A percentile compares a stretch with the other conserved stretches of the same genome.
These are phyloP conservation scores for Endothia cerciana DNA, from an alignment of 2,329 filamentous ascomycete genomes.

Conservation along the genomic window DNA sequence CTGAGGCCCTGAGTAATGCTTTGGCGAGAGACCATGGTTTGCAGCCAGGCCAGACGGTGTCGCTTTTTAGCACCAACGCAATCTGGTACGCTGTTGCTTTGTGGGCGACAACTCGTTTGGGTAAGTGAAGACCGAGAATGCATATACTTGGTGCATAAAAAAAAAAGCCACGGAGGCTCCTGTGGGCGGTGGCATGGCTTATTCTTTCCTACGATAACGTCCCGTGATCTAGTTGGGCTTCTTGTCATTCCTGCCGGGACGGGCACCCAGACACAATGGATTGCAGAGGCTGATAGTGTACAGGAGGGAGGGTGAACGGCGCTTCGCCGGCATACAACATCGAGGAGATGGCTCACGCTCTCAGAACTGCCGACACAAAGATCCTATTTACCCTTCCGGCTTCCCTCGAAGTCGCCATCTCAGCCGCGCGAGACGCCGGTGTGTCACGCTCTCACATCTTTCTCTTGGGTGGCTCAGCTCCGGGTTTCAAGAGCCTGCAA, in stretches of 20 bases:
- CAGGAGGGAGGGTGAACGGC: constrained; percentile 58
- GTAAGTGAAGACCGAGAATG: constrained; percentile 1
- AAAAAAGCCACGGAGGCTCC: no score
- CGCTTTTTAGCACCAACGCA: constrained; percentile 11
- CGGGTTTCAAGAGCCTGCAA: constrained; percentile 6
- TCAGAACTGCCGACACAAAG: constrained; percentile 59
- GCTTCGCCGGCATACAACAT: constrained; percentile 64
- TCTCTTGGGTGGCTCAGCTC: background rate
- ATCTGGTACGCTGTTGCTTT: constrained; percentile 16
- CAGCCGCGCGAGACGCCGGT: constrained; percentile 22
- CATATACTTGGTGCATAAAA: background rate
- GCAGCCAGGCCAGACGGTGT: constrained; percentile 9
- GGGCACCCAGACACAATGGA: no score
- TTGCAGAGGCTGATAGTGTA: constrained; percentile 20
- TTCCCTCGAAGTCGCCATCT: constrained; percentile 1
- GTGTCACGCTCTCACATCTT: background rate
- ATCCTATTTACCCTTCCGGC: constrained; percentile 61
- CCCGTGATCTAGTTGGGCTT: background rate
- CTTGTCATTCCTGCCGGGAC: background rate
- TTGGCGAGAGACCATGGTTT: constrained; percentile 9
- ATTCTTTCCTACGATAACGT: no score
- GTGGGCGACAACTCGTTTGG: constrained; percentile 10
- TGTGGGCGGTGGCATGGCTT: no score
- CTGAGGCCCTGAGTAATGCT: constrained; percentile 1
- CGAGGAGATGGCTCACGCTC: constrained; percentile 66